Evolutionary conservation across 1,284 basidiomycete genomes (phyloP).

Genomic region (Spongispora temasekensis): DNA sequence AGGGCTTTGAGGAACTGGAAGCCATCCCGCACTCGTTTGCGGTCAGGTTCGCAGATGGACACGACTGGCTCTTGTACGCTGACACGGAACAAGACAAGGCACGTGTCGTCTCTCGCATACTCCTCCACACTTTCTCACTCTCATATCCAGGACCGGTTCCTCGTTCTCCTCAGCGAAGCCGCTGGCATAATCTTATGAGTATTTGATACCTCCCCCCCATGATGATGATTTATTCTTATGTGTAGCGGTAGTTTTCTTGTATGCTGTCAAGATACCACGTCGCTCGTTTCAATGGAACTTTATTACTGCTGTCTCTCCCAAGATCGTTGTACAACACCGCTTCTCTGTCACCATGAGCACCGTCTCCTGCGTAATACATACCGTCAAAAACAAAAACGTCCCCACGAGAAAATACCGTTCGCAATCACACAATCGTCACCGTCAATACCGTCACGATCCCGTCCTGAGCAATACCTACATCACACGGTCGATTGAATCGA

Average conservation of each 20-base stretch:
- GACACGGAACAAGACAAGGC: slow-evolving; percentile 74
- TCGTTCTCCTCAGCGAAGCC: slow-evolving; percentile 34
- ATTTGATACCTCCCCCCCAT: slow-evolving; percentile 7
- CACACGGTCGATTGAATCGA: not conserved
- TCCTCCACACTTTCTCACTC: slow-evolving; percentile 6
- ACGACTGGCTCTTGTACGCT: slow-evolving; percentile 61
- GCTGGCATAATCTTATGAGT: slow-evolving; percentile 32
- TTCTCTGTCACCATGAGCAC: no score
- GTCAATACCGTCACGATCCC: slow-evolving; percentile 49
- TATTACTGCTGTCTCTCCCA: not conserved
- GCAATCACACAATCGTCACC: slow-evolving; percentile 39
- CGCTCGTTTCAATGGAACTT: slow-evolving; percentile 8
- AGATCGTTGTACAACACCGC: no score
- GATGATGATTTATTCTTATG: slow-evolving; percentile 13
- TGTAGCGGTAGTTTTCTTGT: slow-evolving; percentile 21
- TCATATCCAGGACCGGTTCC: slow-evolving; percentile 25
- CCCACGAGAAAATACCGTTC: no score
- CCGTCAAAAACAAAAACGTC: no score
- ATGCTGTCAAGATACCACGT: slow-evolving; percentile 13
- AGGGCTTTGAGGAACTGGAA: slow-evolving; percentile 72
- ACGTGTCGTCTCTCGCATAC: not conserved
- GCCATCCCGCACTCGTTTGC: slow-evolving; percentile 72
- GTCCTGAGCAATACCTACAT: slow-evolving; percentile 46
- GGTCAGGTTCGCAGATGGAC: slow-evolving; percentile 56
- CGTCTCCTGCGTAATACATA: no score